Percentiles rank a stretch among this genome's conserved stretches.
Evolutionary conservation across 2,329 filamentous ascomycete genomes (phyloP).

Genomic region (Thelonectria blattea): DNA sequence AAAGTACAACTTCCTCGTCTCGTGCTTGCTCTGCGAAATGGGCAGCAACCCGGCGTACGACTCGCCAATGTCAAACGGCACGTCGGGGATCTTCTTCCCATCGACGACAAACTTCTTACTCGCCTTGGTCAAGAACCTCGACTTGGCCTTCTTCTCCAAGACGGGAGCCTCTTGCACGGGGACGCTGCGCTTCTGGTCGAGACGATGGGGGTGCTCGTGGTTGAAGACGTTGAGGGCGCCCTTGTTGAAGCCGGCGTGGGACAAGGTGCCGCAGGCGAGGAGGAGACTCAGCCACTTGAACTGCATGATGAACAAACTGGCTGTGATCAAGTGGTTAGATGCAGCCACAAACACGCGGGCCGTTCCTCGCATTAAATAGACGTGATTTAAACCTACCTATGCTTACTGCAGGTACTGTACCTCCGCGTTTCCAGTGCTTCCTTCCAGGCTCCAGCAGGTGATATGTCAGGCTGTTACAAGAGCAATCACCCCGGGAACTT

Average conservation of each 20-base stretch:
- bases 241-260: slow-evolving; percentile 33
- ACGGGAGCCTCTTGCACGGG: slow-evolving; percentile 1
- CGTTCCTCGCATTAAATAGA: not conserved
- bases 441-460: no score
- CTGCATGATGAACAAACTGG: slow-evolving; percentile 16
- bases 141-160: slow-evolving; percentile 21
- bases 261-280: slow-evolving; percentile 31
- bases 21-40: slow-evolving; percentile 56
- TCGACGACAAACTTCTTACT: slow-evolving; percentile 63
- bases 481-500: not conserved
- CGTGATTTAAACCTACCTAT: no score
- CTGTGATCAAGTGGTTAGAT: not conserved
- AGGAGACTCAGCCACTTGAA: slow-evolving; percentile 30
- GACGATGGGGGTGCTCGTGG: slow-evolving; percentile 16
- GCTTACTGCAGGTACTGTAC: not conserved
- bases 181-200: slow-evolving; percentile 22
- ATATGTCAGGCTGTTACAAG: no score
- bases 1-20: slow-evolving; percentile 64
- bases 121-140: slow-evolving; percentile 32
- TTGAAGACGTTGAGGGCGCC: slow-evolving; percentile 32
- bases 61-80: slow-evolving; percentile 71
- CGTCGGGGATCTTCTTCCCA: slow-evolving; percentile 68
- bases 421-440: no score
- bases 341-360: not conserved
- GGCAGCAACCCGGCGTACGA: slow-evolving; percentile 69